Evolutionary conservation across 768 basidiomycete species (phyloP), one percentile per base, ranked within the genome.

Genomic region (Rhizopogon rudus): DNA sequence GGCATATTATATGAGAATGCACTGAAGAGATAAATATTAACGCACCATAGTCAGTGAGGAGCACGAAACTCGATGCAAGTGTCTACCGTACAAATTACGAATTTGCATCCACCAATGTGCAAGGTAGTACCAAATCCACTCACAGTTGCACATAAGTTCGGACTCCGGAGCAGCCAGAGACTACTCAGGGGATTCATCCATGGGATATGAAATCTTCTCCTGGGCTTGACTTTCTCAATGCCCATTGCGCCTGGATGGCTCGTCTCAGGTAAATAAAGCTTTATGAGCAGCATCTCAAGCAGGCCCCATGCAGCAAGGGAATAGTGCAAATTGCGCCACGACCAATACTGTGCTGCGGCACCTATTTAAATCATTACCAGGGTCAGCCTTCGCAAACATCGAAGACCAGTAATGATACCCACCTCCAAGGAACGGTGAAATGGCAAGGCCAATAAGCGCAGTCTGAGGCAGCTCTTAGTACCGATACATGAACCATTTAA

Each of bases 291-390:
- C 39, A 79, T 74, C 2, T 71, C 66, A 0, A 73, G 4, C 2
- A 77, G 51, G 3, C 77, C 80, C 17, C 69, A 60, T 2, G 71
- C 33, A 5, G 73, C 76, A 1, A 86, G 57, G 0, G 60, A 62
- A 20, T 69, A 61, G 63, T 87, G 83, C 67, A 82, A 77, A 4
- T 72, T 52, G 0, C 85, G 75, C 84, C 86, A 87, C 0, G 84
- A 84, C 5, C 72, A 73, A 57, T 84, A 83, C 41, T 81, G 73
- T 0, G 83, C 74, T 0, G 74, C 74, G 29, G 75, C 53, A 6
- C 79, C 79, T 77, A 46, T 16, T n/a, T 31, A 51, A 29, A n/a
- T 3, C 4, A 12, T 39, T 6, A 9, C 35, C n/a, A 22, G 44
- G 16, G 17, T 54, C 14, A 6, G 29, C 10, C 12, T 20, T n/a